Evolutionary conservation across 225 moss, liverwort and hornwort species (phyloP), one percentile per base, ranked within the genome.

Genomic region (Physcomitrellopsis africana): DNA sequence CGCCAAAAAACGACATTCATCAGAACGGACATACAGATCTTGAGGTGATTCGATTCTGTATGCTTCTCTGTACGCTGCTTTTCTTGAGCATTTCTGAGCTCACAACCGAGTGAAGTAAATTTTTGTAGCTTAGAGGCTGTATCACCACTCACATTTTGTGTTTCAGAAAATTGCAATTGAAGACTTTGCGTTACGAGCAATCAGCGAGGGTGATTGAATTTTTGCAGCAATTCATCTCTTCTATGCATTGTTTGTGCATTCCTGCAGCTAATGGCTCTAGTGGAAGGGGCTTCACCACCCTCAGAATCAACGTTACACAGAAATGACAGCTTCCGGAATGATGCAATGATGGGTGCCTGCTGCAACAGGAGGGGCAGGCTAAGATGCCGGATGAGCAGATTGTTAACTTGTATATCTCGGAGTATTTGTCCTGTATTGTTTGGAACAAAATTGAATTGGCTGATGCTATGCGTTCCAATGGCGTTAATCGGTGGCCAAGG

Each of bases 381-480:
- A 55, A 62, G 69, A 74, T 43, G 11, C 22, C 74, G 70, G 75
- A 11, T 77, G 22, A 14, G 42, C 54, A 73, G 73, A 11, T 15
- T 76, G 68, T 68, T 73, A 12, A 26, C 37, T 9, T 68, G 24
- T 51, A 20, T 72, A 8, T 37, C 46, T 11, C 53, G n/a, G 45
- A 77, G 81, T 51, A 53, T 68, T 61, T 11, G 67, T 8, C 68
- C 77, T 74, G 81, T 85, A 37, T 51, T 85, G 60, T 78, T 69
- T 8, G 75, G 81, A 37, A 75, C 84, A n/a, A 81, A 70, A 61
- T 48, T 85, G 42, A 81, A 85, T 32, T 77, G 69, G 69, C 69
- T 85, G 51, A 61, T 85, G 16, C 45, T 81, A 8, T 75, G 78
- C 44, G 74, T 82, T 29, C 82, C 82, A 5, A 16, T 82, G 19